Conservation (phyloP, 441 rosid genomes). For the Metrosideros polymorpha region DNA sequence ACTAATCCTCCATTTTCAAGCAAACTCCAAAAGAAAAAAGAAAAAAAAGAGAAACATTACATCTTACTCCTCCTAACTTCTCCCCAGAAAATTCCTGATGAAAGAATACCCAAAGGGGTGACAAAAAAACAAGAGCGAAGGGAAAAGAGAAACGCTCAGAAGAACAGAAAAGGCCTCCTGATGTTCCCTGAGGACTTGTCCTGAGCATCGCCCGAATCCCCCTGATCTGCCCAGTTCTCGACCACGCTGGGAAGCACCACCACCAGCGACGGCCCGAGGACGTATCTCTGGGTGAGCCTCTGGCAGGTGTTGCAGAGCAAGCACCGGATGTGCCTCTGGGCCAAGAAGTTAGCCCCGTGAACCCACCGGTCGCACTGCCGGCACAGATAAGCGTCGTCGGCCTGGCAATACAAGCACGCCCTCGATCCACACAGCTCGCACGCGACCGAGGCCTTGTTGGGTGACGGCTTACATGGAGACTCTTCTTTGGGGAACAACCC, state of each 20-base stretch:
- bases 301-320: slow-evolving; percentile 57
- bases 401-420: slow-evolving; percentile 68
- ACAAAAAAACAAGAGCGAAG: neutral
- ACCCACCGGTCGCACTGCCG: slow-evolving; percentile 57
- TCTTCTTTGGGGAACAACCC: neutral
- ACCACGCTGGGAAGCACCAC: slow-evolving; percentile 29
- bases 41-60: neutral
- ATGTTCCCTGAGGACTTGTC: neutral
- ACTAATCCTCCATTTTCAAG: neutral
- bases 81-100: neutral
- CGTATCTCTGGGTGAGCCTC: slow-evolving; percentile 44
- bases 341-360: slow-evolving; percentile 74
- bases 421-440: slow-evolving; percentile 58
- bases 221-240: neutral
- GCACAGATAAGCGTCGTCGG: slow-evolving; percentile 73
- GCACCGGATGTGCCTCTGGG: slow-evolving; percentile 64
- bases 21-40: neutral
- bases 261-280: slow-evolving; percentile 38
- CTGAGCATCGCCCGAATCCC: neutral
- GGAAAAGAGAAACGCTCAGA: neutral
- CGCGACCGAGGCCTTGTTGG: neutral
- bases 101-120: neutral
- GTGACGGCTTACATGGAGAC: neutral
- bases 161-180: neutral
- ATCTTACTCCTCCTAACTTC: neutral